Conservation (phyloP, 441 rosid species). For the Euphorbia schlechtendalii region DNA sequence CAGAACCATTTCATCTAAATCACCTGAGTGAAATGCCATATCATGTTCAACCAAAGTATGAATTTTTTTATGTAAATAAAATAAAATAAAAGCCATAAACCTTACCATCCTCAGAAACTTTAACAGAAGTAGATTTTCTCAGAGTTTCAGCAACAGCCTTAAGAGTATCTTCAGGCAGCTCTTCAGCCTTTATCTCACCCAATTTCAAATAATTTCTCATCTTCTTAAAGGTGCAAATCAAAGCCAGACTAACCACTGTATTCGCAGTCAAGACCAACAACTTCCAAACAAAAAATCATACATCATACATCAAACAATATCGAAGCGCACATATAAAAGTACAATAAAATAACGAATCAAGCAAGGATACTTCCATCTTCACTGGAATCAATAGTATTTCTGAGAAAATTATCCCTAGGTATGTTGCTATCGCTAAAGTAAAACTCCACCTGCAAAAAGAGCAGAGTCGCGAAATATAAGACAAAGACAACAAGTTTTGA, state of each 20-base stretch:
- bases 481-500: neutral
- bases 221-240: conserved; percentile 86
- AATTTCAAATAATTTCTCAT: conserved; percentile 71
- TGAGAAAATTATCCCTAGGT: conserved; percentile 66
- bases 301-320: neutral
- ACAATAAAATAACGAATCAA: neutral
- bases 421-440: conserved; percentile 90
- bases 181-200: conserved; percentile 59
- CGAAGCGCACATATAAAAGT: neutral
- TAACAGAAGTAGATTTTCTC: conserved; percentile 54
- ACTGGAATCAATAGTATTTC: conserved; percentile 44
- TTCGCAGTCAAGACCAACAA: conserved; percentile 30
- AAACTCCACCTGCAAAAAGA: conserved; percentile 60
- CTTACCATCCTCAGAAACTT: conserved; percentile 83
- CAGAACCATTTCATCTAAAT: neutral
- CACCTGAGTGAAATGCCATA: neutral
- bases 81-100: neutral
- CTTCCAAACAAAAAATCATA: neutral
- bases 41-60: neutral
- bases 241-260: conserved; percentile 72
- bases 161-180: conserved; percentile 60
- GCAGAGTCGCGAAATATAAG: neutral
- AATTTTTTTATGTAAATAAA: neutral
- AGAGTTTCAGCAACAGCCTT: conserved; percentile 80
- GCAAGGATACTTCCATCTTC: conserved; percentile 72